Conservation (phyloP, 441 rosid genomes). For the Jatropha podagrica region DNA sequence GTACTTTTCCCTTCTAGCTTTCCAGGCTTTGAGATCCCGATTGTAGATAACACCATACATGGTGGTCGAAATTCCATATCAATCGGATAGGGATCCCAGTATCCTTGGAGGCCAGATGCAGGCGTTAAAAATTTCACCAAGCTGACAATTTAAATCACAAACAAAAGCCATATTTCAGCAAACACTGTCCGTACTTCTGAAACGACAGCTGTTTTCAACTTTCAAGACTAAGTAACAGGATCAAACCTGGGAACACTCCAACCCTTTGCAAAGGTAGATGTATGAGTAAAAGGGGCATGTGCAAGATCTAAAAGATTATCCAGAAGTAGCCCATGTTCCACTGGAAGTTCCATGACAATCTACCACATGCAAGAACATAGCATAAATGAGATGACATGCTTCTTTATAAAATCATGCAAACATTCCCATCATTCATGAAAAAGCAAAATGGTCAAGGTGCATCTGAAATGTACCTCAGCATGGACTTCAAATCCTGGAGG, state of each 20-base stretch:
- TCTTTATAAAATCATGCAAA: slow-evolving; percentile 5
- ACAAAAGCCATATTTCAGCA: background rate
- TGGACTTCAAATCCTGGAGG: slow-evolving; percentile 87
- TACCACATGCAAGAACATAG: slow-evolving; percentile 30
- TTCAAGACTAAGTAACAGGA: background rate
- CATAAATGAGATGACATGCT: slow-evolving; percentile 7
- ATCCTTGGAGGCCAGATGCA: slow-evolving; percentile 85
- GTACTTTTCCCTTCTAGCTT: slow-evolving; percentile 82
- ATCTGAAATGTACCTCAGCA: slow-evolving; percentile 64
- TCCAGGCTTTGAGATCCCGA: slow-evolving; percentile 96
- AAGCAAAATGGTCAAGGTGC: slow-evolving; percentile 7
- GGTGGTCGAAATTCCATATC: slow-evolving; percentile 98
- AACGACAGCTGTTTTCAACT: background rate
- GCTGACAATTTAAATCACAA: slow-evolving; percentile 41
- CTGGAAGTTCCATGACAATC: slow-evolving; percentile 97
- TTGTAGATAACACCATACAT: slow-evolving; percentile 90
- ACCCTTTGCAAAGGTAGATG: slow-evolving; percentile 96
- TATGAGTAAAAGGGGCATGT: slow-evolving; percentile 97
- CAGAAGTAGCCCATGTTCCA: slow-evolving; percentile 91
- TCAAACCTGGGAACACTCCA: slow-evolving; percentile 94
- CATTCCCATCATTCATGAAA: background rate
- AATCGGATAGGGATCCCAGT: slow-evolving; percentile 98
- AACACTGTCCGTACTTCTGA: background rate
- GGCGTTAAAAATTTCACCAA: slow-evolving; percentile 91
- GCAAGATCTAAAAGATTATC: slow-evolving; percentile 96